phyloP scores from a whole-genome alignment of 257 asterid genomes.

The Craterostigma plantagineum region DNA sequence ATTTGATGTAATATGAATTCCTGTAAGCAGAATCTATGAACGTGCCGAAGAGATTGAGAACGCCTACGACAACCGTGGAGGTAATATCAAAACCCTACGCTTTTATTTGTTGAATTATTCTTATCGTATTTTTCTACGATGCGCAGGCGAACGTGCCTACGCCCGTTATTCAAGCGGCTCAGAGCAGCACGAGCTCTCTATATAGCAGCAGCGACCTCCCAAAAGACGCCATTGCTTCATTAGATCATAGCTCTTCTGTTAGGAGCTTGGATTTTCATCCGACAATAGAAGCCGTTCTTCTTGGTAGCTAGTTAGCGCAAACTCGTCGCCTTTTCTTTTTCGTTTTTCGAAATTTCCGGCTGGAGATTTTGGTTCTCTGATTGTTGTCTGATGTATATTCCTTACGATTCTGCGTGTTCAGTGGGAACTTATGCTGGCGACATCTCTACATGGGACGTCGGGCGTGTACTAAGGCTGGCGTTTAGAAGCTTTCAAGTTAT shows the following conservation, averaged over 20 bases:
- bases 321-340: too few species aligned
- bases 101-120: too few species aligned
- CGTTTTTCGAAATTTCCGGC: too few species aligned
- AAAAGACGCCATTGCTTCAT: constrained; percentile 28
- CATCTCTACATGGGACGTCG: constrained; percentile 39
- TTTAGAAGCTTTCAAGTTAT: constrained; percentile 28
- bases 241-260: constrained; percentile 46
- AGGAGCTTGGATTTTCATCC: constrained; percentile 70
- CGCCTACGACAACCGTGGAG: not conserved
- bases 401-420: constrained; percentile 12
- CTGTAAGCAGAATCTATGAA: not conserved
- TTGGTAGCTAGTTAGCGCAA: constrained; percentile 19
- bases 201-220: constrained; percentile 20
- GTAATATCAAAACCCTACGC: not conserved
- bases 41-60: not conserved
- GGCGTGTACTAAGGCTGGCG: constrained; percentile 22
- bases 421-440: constrained; percentile 62
- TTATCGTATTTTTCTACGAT: too few species aligned
- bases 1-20: too few species aligned
- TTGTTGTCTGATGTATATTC: constrained; percentile 1
- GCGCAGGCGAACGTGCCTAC: too few species aligned
- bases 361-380: too few species aligned
- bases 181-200: too few species aligned
- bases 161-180: too few species aligned
- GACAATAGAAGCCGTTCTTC: constrained; percentile 24